Evolutionary conservation across 78 protist species (phyloP).

Genomic region (Isochrysis galbana): DNA sequence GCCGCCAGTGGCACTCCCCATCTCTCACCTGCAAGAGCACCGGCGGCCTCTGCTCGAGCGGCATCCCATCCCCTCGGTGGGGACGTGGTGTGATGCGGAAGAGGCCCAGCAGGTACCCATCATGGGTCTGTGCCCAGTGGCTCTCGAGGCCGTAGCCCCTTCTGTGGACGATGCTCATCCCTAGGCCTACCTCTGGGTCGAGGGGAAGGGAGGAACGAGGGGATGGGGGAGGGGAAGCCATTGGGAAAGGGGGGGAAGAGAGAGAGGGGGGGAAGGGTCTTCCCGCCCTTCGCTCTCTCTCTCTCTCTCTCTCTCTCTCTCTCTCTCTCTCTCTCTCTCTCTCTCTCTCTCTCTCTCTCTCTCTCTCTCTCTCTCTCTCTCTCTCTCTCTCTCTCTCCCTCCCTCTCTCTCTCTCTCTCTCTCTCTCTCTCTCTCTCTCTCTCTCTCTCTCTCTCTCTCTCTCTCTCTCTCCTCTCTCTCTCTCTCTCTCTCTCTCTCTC

Average conservation of each 20-base stretch:
- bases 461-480: too few relatives aligned
- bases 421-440: too few relatives aligned
- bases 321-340: background rate
- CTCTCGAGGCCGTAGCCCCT: background rate
- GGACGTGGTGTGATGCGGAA: background rate
- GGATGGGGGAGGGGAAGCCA: too few relatives aligned
- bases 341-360: background rate
- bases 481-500: too few relatives aligned
- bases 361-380: background rate
- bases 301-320: background rate
- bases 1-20: too few relatives aligned
- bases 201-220: too few relatives aligned
- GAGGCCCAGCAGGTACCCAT: background rate
- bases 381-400: background rate
- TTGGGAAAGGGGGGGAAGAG: too few relatives aligned
- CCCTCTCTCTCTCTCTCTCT: background rate
- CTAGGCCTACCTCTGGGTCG: too few relatives aligned
- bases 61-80: background rate
- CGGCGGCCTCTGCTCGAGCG: background rate
- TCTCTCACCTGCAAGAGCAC: background rate
- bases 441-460: too few relatives aligned
- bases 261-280: too few relatives aligned
- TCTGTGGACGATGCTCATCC: background rate
- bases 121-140: background rate
- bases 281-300: background rate